Evolutionary conservation across 495 filamentous ascomycete genomes (phyloP), one percentile per base, ranked within the genome.

Genomic region (Choiromyces venosus): DNA sequence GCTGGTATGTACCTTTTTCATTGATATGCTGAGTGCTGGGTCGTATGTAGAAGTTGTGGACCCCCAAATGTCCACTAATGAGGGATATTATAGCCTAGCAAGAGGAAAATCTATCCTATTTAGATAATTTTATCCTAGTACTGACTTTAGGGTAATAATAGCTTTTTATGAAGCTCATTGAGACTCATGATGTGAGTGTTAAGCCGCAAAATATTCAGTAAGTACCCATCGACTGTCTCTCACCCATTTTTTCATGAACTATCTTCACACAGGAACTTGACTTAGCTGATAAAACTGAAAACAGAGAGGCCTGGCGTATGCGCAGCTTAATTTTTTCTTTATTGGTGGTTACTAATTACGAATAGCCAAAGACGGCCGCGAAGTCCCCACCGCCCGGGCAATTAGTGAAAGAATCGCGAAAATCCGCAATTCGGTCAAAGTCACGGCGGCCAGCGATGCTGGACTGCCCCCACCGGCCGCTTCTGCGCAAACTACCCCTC

Each of bases 101-200:
- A 61, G 52, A 61, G 52, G 25, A 61, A 33, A 4, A 61, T 16
- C 18, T 12, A 33, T 29, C 52, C 52, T 16, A 29, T 14, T 61
- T 14, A 61, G 46, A 1, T 25, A 29, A 21, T 29, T 2, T 9
- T 33, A 33, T 33, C 25, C 52, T 33, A 33, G 25, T 33, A 37
- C 56, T 74, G n/a, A 66, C 56, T 56, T 52, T 39, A 29, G 37
- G 14, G 12, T 40, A 39, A 42, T 40, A n/a, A 10, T 33, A 75
- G 75, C 73, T 77, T 40, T 77, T 77, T 25, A 67, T 73, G 14
- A 77, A 77, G 56, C 75, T 77, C 36, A 76, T 77, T 21, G 75
- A 76, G 44, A 76, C 75, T 12, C 75, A 77, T 37, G 69, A 77
- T 36, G 74, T 77, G 29, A 46, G 73, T 14, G 37, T 77, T 0